phyloP scores from a whole-genome alignment of 495 filamentous ascomycete species.

The Aspergillus campestris region DNA sequence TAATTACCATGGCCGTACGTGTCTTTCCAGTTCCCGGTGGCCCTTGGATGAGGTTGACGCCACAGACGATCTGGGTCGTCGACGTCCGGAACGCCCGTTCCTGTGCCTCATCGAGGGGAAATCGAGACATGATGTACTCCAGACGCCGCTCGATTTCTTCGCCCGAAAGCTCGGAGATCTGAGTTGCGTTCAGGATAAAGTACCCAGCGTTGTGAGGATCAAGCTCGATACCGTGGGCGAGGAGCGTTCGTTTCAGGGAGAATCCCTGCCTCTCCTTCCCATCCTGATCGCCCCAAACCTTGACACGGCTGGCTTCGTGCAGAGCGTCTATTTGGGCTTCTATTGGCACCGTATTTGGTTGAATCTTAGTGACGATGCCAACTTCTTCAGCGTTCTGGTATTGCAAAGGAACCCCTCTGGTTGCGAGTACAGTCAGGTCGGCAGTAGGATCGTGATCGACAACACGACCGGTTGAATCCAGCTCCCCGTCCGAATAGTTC shows the following conservation, averaged over 20 bases:
- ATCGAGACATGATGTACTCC: neutral
- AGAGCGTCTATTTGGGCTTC: neutral
- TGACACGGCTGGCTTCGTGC: neutral
- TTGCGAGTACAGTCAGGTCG: neutral
- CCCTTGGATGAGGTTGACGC: constrained; percentile 3
- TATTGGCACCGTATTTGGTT: neutral
- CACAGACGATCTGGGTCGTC: neutral
- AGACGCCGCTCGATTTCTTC: neutral
- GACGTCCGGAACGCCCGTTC: neutral
- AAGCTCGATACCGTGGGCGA: neutral
- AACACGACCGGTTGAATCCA: no score
- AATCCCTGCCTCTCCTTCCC: neutral
- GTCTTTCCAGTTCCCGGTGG: constrained; percentile 7
- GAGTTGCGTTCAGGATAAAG: neutral
- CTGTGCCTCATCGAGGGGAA: neutral
- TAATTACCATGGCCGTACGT: neutral
- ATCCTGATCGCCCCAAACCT: neutral
- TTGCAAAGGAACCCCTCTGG: neutral
- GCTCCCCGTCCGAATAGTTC: no score
- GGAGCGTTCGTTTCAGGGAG: neutral
- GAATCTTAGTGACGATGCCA: neutral
- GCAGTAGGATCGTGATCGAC: no score
- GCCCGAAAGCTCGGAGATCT: neutral
- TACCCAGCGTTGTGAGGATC: neutral
- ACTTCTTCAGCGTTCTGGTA: neutral